Evolutionary conservation across 2,329 filamentous ascomycete species (phyloP), one percentile per base, ranked within the genome.

Genomic region (Aspergillus sp.): DNA sequence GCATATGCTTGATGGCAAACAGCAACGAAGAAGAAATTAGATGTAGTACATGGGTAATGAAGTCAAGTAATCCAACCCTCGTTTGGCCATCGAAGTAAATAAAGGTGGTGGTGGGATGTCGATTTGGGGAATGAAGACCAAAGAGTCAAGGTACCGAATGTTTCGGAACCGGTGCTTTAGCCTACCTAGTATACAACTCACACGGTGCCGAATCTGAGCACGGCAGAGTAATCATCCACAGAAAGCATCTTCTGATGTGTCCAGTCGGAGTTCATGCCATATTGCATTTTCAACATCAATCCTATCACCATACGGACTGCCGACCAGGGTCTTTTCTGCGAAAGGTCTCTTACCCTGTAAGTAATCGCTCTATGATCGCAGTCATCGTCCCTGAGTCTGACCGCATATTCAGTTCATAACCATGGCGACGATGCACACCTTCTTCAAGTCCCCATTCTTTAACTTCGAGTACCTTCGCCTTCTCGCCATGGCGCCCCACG

Each of bases 381-480:
- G 36, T 32, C 31, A 2, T 11, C 31, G 31, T 32, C 36, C 36
- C 36, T n/a, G 36, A 39, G 36, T 39, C 14, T 39, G 36, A 39
- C 36, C 36, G n/a, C n/a, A 14, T 39, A 39, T 14, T 39, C 5
- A 39, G n/a, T 39, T 11, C n/a, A n/a, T 51, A 29, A 46, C 24
- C 32, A 56, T 52, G 26, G 22, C 51, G 52, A 68, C 58, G 22
- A 76, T 77, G 69, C 63, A 69, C 58, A 64, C n/a, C n/a, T n/a
- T n/a, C n/a, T n/a, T n/a, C n/a, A n/a, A n/a, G n/a, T n/a, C n/a
- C n/a, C n/a, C n/a, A n/a, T n/a, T n/a, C n/a, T n/a, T n/a, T n/a
- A n/a, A n/a, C n/a, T n/a, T n/a, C n/a, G n/a, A n/a, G n/a, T n/a
- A n/a, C n/a, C n/a, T n/a, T n/a, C n/a, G n/a, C n/a, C n/a, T n/a